Conservation (phyloP, 768 basidiomycete genomes). For the Cubamyces sp. region DNA sequence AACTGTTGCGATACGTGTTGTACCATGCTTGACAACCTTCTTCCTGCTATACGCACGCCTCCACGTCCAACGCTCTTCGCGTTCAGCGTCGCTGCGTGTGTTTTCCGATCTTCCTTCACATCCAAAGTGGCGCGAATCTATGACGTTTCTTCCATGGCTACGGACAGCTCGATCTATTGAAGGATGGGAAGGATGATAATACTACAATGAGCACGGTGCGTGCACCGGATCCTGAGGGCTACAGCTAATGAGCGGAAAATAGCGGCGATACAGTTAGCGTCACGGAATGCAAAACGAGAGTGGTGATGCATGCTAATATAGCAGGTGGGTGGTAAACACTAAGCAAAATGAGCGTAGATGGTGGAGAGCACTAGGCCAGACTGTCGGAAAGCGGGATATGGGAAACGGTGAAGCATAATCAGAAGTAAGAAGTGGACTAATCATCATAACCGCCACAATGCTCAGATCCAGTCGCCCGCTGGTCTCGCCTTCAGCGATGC, state of each 20-base stretch:
- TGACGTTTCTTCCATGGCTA: constrained; percentile 8
- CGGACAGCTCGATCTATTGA: constrained; percentile 3
- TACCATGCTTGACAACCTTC: too few relatives aligned
- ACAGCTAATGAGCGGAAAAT: constrained; percentile 1
- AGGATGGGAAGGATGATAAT: constrained; percentile 2
- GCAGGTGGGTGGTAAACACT: background rate
- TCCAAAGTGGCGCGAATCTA: background rate
- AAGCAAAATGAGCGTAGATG: constrained; percentile 13
- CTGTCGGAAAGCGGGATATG: background rate
- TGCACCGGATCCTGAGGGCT: constrained; percentile 1
- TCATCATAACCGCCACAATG: background rate
- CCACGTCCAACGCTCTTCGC: too few relatives aligned
- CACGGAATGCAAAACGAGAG: constrained; percentile 4
- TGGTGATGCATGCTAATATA: constrained; percentile 2
- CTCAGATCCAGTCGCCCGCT: constrained; percentile 34
- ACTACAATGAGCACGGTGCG: constrained; percentile 6
- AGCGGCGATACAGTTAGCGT: constrained; percentile 3
- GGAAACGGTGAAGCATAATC: too few relatives aligned
- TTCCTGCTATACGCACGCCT: too few relatives aligned
- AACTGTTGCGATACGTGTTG: too few relatives aligned
- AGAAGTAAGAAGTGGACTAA: too few relatives aligned
- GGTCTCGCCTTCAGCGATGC: constrained; percentile 25
- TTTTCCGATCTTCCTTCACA: background rate
- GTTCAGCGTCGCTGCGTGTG: too few relatives aligned
- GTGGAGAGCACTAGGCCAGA: background rate